These are phyloP conservation scores for Penicillium roqueforti DNA, from an alignment of 495 filamentous ascomycete genomes.

Conservation along the genomic window DNA sequence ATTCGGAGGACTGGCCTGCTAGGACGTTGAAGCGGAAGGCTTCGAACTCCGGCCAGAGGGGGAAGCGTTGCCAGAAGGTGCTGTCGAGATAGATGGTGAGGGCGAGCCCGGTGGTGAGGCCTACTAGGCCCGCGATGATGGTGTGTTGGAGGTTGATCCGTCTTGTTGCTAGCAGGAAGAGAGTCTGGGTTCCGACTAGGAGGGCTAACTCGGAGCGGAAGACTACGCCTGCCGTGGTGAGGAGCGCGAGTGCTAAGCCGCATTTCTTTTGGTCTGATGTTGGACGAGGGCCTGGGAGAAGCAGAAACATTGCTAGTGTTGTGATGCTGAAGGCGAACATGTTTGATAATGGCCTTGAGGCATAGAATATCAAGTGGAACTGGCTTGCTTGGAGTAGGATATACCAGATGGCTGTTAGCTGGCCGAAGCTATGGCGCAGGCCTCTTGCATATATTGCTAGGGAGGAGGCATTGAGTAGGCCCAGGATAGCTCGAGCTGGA, in stretches of 20 bases:
- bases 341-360: constrained; percentile 87
- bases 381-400: constrained; percentile 75
- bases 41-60: constrained; percentile 85
- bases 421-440: constrained; percentile 65
- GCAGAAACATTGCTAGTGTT: constrained; percentile 63
- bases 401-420: constrained; percentile 73
- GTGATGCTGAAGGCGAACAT: constrained; percentile 91
- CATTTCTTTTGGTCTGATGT: constrained; percentile 39
- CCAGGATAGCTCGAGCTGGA: constrained; percentile 71
- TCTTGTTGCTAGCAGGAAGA: constrained; percentile 50
- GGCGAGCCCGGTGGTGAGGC: constrained; percentile 64
- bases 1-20: constrained; percentile 62
- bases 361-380: constrained; percentile 93
- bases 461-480: constrained; percentile 68
- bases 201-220: constrained; percentile 90
- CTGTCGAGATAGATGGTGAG: constrained; percentile 51
- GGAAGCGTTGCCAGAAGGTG: constrained; percentile 79
- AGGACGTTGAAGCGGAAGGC: constrained; percentile 92
- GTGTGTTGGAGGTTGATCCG: constrained; percentile 57
- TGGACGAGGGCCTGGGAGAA: constrained; percentile 54
- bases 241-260: constrained; percentile 58
- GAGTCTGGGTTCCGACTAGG: constrained; percentile 54
- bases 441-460: constrained; percentile 61
- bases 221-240: constrained; percentile 78
- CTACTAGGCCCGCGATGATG: constrained; percentile 62